Evolutionary conservation across 2,329 filamentous ascomycete species (phyloP).

Genomic region (Dactylellina haptotyla): DNA sequence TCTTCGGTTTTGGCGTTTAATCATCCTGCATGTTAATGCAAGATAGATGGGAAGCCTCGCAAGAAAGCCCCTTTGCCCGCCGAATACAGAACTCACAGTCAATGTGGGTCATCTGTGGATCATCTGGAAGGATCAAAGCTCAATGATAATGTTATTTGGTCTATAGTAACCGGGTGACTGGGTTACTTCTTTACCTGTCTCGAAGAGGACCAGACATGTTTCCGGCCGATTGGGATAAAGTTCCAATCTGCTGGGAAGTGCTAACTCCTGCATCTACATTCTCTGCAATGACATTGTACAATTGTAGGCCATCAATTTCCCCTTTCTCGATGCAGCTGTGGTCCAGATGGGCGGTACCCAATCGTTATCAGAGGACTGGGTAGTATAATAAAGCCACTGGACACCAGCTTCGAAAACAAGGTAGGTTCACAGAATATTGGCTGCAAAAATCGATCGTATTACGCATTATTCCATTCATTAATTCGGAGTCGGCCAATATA

Average conservation of each 20-base stretch:
- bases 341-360: conserved; percentile 12
- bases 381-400: conserved; percentile 46
- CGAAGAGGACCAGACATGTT: conserved; percentile 6
- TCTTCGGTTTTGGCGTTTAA: neutral
- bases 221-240: conserved; percentile 26
- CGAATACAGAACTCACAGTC: neutral
- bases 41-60: neutral
- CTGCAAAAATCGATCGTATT: no score
- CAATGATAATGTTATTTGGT: conserved; percentile 19
- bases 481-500: no score
- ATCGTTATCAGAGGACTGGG: conserved; percentile 8
- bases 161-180: conserved; percentile 19
- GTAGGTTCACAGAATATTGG: conserved; percentile 4
- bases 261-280: conserved; percentile 32
- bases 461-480: neutral
- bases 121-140: conserved; percentile 13
- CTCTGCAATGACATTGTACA: conserved; percentile 19
- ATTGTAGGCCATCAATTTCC: conserved; percentile 14
- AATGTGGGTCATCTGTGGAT: conserved; percentile 9
- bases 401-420: neutral
- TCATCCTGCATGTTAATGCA: conserved; percentile 29
- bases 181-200: neutral
- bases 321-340: conserved; percentile 33
- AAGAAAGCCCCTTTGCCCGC: neutral
- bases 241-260: conserved; percentile 24